Conservation (phyloP, 2,329 filamentous ascomycete genomes). For the Ophiocordyceps australis region DNA sequence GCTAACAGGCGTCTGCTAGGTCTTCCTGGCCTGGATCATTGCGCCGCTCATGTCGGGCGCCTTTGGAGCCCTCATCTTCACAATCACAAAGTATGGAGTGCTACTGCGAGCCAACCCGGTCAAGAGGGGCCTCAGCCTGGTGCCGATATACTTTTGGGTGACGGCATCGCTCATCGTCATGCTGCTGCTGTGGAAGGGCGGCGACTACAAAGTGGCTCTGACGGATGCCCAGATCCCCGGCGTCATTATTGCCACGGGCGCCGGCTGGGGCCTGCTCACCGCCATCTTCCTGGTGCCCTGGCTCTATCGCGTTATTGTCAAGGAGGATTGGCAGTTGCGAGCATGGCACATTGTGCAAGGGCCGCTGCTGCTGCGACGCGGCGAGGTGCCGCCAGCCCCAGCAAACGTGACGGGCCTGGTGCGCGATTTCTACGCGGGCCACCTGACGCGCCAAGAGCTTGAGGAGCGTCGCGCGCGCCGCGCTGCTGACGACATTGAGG, state of each 20-base stretch:
- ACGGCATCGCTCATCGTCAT: conserved; percentile 36
- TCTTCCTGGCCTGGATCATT: conserved; percentile 43
- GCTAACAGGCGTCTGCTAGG: conserved; percentile 14
- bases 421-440: conserved; percentile 37
- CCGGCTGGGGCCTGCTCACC: conserved; percentile 28
- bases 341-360: conserved; percentile 34
- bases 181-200: conserved; percentile 41
- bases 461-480: conserved; percentile 17
- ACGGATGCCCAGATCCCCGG: conserved; percentile 28
- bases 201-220: conserved; percentile 24
- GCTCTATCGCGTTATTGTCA: conserved; percentile 37
- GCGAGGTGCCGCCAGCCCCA: conserved; percentile 20
- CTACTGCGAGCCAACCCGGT: conserved; percentile 33
- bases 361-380: conserved; percentile 29
- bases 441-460: conserved; percentile 33
- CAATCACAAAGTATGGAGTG: conserved; percentile 36
- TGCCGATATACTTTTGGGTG: conserved; percentile 38
- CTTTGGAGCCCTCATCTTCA: conserved; percentile 36
- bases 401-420: conserved; percentile 21
- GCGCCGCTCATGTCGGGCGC: conserved; percentile 34
- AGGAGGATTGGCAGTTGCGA: conserved; percentile 41
- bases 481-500: conserved; percentile 8
- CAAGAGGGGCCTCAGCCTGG: conserved; percentile 28
- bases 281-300: conserved; percentile 38
- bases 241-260: conserved; percentile 33